Evolutionary conservation across 345 rosid genomes (phyloP).

Genomic region (Pugionium dolabratum): DNA sequence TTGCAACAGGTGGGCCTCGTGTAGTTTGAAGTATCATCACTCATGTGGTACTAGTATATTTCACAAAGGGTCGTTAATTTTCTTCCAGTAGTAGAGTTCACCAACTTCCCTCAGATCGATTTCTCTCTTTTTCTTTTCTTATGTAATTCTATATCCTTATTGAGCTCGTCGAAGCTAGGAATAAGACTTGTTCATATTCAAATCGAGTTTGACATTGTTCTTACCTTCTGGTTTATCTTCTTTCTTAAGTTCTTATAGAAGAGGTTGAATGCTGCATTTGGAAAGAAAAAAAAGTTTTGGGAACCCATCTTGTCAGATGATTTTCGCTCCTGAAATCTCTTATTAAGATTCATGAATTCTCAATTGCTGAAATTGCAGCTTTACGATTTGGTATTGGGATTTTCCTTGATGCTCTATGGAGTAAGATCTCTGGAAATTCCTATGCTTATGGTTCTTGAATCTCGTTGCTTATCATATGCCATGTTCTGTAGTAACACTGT

Average conservation of each 20-base stretch:
- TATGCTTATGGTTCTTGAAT: no score
- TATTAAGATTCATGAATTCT: no score
- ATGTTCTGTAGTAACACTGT: no score
- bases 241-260: background rate
- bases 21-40: conserved; percentile 26
- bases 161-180: conserved; percentile 5
- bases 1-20: conserved; percentile 28
- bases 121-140: background rate
- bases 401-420: no score
- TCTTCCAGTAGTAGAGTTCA: conserved; percentile 26
- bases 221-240: conserved; percentile 13
- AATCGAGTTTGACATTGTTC: background rate
- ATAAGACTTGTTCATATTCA: conserved; percentile 34
- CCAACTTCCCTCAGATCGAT: conserved; percentile 2
- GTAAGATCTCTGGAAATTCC: no score
- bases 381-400: no score
- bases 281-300: no score
- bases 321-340: no score
- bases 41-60: conserved; percentile 10
- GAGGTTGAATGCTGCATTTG: background rate
- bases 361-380: no score
- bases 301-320: no score
- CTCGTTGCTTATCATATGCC: no score
- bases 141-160: conserved; percentile 2
- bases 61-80: conserved; percentile 2